phyloP scores from a whole-genome alignment of 257 asterid species.

The Scutellaria galericulata region DNA sequence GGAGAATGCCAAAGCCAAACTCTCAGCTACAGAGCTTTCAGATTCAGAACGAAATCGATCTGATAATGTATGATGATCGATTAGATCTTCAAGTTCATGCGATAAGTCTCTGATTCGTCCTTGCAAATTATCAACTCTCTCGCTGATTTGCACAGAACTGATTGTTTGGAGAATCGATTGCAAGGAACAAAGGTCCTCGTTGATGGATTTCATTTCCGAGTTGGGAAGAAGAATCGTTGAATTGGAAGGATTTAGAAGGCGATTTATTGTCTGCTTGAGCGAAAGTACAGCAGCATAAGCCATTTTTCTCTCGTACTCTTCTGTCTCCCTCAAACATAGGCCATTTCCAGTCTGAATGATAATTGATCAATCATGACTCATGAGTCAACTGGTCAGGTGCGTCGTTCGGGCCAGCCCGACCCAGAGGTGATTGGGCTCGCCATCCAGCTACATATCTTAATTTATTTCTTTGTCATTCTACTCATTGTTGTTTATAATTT shows the following conservation, averaged over 20 bases:
- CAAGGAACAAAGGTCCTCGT: neutral
- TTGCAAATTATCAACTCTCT: neutral
- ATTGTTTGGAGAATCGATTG: neutral
- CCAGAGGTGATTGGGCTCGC: no score
- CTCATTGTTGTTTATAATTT: no score
- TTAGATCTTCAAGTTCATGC: neutral
- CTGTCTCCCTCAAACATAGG: no score
- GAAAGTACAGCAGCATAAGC: constrained; percentile 16
- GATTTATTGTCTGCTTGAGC: neutral
- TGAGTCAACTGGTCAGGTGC: no score
- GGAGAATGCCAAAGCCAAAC: neutral
- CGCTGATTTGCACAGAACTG: neutral
- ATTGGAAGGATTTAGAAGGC: neutral
- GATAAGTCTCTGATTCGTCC: neutral
- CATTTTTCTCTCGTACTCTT: neutral
- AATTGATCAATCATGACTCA: no score
- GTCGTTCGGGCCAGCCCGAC: no score
- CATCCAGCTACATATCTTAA: no score
- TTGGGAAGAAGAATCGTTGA: neutral
- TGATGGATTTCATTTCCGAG: neutral
- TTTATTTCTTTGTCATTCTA: no score
- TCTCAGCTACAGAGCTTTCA: neutral
- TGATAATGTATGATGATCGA: neutral
- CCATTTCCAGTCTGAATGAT: no score
- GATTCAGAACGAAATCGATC: neutral